Evolutionary conservation across 805 yeast species (phyloP).

Genomic region (Sugiyamaella valdiviana): DNA sequence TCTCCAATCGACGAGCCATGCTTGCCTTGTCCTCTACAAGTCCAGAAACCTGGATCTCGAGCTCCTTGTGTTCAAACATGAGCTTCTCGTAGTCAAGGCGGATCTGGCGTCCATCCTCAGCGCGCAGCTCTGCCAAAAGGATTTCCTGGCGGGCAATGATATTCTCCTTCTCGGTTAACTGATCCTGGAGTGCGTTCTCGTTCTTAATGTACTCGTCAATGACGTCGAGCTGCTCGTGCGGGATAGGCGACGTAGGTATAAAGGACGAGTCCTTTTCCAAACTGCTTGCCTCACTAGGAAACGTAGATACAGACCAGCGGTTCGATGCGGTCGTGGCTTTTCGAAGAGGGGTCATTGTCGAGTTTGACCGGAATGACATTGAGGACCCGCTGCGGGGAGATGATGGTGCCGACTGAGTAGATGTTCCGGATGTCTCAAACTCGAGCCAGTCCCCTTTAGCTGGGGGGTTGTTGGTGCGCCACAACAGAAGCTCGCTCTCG

Average conservation of each 20-base stretch:
- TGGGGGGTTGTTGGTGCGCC: conserved; percentile 34
- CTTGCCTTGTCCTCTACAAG: conserved; percentile 18
- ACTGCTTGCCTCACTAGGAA: background rate
- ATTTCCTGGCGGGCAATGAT: conserved; percentile 17
- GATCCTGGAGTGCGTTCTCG: conserved; percentile 31
- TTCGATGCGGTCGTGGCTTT: background rate
- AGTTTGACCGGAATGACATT: conserved; percentile 1
- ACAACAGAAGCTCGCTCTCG: conserved; percentile 37
- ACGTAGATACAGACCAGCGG: background rate
- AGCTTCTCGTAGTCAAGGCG: conserved; percentile 19
- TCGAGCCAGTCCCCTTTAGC: conserved; percentile 26
- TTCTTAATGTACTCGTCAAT: conserved; percentile 25
- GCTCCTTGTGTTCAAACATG: conserved; percentile 22
- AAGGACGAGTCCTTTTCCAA: background rate
- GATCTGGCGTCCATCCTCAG: conserved; percentile 9
- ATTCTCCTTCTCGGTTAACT: conserved; percentile 26
- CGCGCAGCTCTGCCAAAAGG: conserved; percentile 16
- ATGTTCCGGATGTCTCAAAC: background rate
- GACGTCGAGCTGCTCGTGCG: background rate
- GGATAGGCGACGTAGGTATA: conserved; percentile 1
- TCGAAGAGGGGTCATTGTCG: background rate
- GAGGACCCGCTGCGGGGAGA: background rate
- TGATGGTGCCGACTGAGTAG: conserved; percentile 1
- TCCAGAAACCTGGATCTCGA: conserved; percentile 15
- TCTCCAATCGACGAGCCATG: conserved; percentile 13